A percentile compares a stretch with the other conserved stretches of the same genome.
Evolutionary conservation across 1,284 basidiomycete species (phyloP).

Genomic region (Coniferiporia sulphurascens): DNA sequence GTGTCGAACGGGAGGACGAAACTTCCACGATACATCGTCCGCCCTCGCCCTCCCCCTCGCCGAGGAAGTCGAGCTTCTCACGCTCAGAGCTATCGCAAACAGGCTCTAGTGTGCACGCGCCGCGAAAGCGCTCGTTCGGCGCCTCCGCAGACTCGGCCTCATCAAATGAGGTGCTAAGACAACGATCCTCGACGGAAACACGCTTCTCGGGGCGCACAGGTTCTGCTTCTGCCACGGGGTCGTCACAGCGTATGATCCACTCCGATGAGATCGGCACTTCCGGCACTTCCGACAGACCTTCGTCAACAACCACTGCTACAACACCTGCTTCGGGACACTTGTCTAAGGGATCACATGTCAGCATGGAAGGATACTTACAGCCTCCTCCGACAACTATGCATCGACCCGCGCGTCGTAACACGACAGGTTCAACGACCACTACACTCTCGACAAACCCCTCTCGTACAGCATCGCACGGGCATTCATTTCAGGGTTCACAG

Average conservation of each 20-base stretch:
- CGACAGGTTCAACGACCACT: constrained; percentile 23
- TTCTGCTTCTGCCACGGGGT: constrained; percentile 5
- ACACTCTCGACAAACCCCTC: constrained; percentile 15
- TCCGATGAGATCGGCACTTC: constrained; percentile 13
- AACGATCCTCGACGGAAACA: not conserved
- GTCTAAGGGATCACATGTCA: constrained; percentile 16
- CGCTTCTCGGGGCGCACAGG: not conserved
- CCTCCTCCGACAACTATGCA: constrained; percentile 17
- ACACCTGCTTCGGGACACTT: not conserved
- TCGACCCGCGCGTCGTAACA: constrained; percentile 27
- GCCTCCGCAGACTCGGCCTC: not conserved
- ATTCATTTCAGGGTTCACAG: constrained; percentile 5
- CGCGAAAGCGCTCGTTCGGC: constrained; percentile 1
- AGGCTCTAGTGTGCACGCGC: not conserved
- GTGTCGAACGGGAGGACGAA: constrained; percentile 16
- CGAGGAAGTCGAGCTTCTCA: constrained; percentile 9
- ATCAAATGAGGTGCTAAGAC: not conserved
- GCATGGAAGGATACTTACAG: constrained; percentile 21
- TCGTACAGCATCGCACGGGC: constrained; percentile 3
- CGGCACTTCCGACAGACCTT: constrained; percentile 5
- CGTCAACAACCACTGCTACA: constrained; percentile 5
- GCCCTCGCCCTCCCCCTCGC: constrained; percentile 9
- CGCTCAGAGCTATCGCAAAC: constrained; percentile 10
- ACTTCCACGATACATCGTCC: not conserved
- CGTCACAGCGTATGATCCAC: constrained; percentile 6